Percentiles rank a stretch among this genome's conserved stretches.
Conservation (phyloP, 1,284 basidiomycete genomes). For the Moesziomyces aphidis region DNA sequence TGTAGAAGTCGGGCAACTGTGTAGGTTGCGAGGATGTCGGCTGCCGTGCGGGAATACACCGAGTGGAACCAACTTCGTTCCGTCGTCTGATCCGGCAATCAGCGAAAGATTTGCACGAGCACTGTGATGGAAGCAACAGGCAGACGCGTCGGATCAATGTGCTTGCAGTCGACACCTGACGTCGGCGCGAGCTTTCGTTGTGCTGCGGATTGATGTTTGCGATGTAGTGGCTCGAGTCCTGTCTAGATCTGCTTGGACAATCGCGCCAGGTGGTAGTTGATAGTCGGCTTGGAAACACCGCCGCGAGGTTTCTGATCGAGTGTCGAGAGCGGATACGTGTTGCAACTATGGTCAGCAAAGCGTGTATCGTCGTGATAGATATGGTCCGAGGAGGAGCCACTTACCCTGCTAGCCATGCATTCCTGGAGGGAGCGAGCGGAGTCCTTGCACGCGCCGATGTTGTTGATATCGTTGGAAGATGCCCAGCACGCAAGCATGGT, state of each 20-base stretch:
- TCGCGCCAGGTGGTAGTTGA: constrained; percentile 67
- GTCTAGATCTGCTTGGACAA: constrained; percentile 59
- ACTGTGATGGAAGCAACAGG: background rate
- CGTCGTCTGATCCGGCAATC: no score
- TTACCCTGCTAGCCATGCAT: constrained; percentile 87
- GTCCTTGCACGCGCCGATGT: constrained; percentile 75
- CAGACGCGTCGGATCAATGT: background rate
- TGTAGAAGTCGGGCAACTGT: background rate
- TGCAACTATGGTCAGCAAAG: background rate
- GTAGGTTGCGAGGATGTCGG: no score
- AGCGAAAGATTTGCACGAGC: no score
- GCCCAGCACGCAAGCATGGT: constrained; percentile 93
- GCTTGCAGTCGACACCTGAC: background rate
- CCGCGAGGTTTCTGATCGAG: constrained; percentile 31
- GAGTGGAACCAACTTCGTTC: no score
- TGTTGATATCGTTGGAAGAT: constrained; percentile 79
- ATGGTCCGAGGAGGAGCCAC: constrained; percentile 63
- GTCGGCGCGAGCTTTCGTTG: background rate
- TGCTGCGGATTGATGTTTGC: background rate
- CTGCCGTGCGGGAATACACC: no score
- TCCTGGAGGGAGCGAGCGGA: constrained; percentile 78
- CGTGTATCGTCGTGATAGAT: no score
- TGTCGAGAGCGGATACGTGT: background rate
- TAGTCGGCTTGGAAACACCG: constrained; percentile 58
- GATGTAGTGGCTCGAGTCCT: background rate